A percentile compares a stretch with the other conserved stretches of the same genome.
Evolutionary conservation across 768 basidiomycete genomes (phyloP).

Genomic region (Auricularia auricula-judae): DNA sequence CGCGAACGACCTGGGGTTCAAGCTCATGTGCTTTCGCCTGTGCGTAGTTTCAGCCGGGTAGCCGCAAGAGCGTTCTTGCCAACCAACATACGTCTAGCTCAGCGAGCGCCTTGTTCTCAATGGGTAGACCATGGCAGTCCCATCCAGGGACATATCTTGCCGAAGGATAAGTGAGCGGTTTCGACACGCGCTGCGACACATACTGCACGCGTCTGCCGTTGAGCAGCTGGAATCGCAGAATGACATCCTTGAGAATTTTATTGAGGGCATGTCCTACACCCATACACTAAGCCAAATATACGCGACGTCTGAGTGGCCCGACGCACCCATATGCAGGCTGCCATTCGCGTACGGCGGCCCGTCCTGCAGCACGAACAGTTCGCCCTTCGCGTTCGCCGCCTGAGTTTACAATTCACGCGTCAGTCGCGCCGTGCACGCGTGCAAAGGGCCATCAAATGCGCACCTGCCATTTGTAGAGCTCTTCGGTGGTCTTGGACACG

Average conservation of each 20-base stretch:
- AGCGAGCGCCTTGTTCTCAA: constrained; percentile 86
- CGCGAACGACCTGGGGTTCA: constrained; percentile 55
- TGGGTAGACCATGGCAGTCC: constrained; percentile 97
- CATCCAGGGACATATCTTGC: constrained; percentile 89
- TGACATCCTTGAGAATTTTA: constrained; percentile 93
- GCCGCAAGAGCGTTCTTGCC: background rate
- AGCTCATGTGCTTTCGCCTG: constrained; percentile 42
- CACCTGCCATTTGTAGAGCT: constrained; percentile 52
- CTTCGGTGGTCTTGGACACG: constrained; percentile 52
- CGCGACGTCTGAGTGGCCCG: background rate
- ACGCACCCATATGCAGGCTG: constrained; percentile 81
- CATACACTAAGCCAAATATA: background rate
- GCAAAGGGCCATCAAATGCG: constrained; percentile 3
- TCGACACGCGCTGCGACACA: constrained; percentile 16
- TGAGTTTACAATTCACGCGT: constrained; percentile 23
- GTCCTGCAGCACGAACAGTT: constrained; percentile 81
- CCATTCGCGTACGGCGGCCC: constrained; percentile 98
- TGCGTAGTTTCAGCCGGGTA: background rate
- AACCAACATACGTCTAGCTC: constrained; percentile 47
- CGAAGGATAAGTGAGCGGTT: background rate
- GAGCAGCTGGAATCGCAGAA: constrained; percentile 78
- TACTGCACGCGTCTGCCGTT: constrained; percentile 74
- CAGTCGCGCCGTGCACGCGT: background rate
- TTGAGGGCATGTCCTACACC: constrained; percentile 83
- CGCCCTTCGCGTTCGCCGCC: constrained; percentile 55